Conservation (phyloP, 441 rosid genomes). For the Cnidoscolus chayamansa region DNA sequence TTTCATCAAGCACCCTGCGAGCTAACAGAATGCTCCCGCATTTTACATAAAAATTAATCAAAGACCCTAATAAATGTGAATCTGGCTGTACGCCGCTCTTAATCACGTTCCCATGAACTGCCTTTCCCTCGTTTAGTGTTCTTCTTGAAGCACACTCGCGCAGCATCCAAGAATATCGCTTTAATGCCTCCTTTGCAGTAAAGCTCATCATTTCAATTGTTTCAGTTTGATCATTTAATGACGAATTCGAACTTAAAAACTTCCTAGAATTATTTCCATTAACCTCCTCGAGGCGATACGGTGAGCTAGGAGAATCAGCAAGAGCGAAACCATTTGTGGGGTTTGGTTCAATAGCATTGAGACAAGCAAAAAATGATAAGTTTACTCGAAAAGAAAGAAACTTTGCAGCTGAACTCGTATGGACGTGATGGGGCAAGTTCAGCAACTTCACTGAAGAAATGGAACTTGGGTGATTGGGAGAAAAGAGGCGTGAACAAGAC, state of each 20-base stretch:
- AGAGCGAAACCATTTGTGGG: not conserved
- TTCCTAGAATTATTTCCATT: slow-evolving; percentile 8
- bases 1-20: slow-evolving; percentile 50
- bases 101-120: slow-evolving; percentile 34
- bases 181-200: slow-evolving; percentile 19
- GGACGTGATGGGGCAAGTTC: not conserved
- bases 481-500: slow-evolving; percentile 1
- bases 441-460: slow-evolving; percentile 15
- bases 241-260: not conserved
- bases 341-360: not conserved
- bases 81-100: slow-evolving; percentile 27
- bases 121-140: slow-evolving; percentile 31
- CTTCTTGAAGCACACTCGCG: slow-evolving; percentile 35
- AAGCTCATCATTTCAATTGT: slow-evolving; percentile 7
- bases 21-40: slow-evolving; percentile 40
- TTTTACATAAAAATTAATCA: slow-evolving; percentile 70
- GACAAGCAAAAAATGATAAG: slow-evolving; percentile 18
- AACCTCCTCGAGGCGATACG: slow-evolving; percentile 1
- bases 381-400: slow-evolving; percentile 8
- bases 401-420: not conserved
- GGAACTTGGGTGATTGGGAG: not conserved
- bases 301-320: not conserved
- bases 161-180: slow-evolving; percentile 32
- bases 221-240: not conserved
- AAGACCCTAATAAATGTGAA: slow-evolving; percentile 52